Evolutionary conservation across 2,329 filamentous ascomycete species (phyloP).

Genomic region (Scedosporium minutisporum): DNA sequence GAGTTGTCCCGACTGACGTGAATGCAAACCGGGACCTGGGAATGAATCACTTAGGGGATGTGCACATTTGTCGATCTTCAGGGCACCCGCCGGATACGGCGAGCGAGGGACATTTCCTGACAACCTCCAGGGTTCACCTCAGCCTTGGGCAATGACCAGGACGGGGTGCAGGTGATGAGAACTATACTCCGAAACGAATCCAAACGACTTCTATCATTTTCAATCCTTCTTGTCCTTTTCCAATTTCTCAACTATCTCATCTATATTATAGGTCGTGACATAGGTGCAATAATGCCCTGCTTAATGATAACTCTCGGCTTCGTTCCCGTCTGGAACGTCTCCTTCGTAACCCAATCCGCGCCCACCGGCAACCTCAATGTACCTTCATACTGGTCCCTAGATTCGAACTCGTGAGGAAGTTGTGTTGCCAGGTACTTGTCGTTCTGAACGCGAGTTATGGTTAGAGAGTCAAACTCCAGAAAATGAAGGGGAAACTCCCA

Average conservation of each 20-base stretch:
- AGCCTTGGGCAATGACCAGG: too few relatives aligned
- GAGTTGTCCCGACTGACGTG: too few relatives aligned
- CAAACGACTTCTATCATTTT: too few relatives aligned
- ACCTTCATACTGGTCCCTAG: conserved; percentile 78
- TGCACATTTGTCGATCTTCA: too few relatives aligned
- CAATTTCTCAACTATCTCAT: not conserved
- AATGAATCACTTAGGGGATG: too few relatives aligned
- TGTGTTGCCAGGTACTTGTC: conserved; percentile 75
- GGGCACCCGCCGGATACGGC: too few relatives aligned
- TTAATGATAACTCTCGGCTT: conserved; percentile 87
- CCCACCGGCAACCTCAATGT: conserved; percentile 79
- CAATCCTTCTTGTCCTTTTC: not conserved
- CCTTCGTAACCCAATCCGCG: conserved; percentile 94
- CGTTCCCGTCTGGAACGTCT: conserved; percentile 79
- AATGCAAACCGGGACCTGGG: too few relatives aligned
- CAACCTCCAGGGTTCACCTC: too few relatives aligned
- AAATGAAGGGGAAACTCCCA: conserved; percentile 5
- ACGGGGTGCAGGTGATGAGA: too few relatives aligned
- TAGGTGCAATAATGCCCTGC: conserved; percentile 79
- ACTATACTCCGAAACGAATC: too few relatives aligned
- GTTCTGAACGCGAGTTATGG: conserved; percentile 43
- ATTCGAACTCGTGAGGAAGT: conserved; percentile 86
- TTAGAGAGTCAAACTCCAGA: conserved; percentile 9
- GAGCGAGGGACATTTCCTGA: too few relatives aligned
- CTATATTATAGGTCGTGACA: conserved; percentile 60